Evolutionary conservation across 345 rosid genomes (phyloP), one percentile per base, ranked within the genome.

Genomic region (Salix dunnii): DNA sequence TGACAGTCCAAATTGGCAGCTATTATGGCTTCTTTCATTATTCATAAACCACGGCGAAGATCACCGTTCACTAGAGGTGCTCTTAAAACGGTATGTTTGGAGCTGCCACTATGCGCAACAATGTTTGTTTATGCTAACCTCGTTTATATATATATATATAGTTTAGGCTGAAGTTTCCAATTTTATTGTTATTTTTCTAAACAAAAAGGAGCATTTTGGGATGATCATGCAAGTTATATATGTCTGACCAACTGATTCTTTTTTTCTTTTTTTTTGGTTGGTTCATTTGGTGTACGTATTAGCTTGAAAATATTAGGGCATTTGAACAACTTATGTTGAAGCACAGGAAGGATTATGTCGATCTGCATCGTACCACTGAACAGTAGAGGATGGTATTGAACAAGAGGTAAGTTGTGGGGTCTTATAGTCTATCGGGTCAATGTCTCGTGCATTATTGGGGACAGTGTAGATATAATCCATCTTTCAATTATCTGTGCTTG

Each of bases 381-480:
- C 93, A 87, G 65, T 96, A 92, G 85, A 90, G 92, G 98, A 94
- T 79, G 89, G 92, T 85, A 93, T 96, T 70, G 99, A 96, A 81
- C 96, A 89, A 48, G 98, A 96, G 85, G 98, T 96, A 84, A 83
- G 91, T 74, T 53, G 5, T 71, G 40, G 70, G 76, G 75, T 61
- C 46, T 74, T 8, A 67, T 3, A 55, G 28, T 42, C 49, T 23
- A 53, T 67, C 43, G 27, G 49, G 71, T 49, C n/a, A 40, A 61
- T 60, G 38, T 49, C 30, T 49, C 27, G 3, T n/a, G 3, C 10
- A n/a, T 55, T n/a, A n/a, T 42, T 67, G 40, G 40, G 6, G 17
- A 62, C 6, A 18, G 6, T 13, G 18, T 73, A 16, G 20, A 21
- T 14, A 43, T n/a, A 11, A 13, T 5, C 9, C 6, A 43, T 48